phyloP scores from a whole-genome alignment of 2,329 filamentous ascomycete genomes.

The Aspergillus clavatus region DNA sequence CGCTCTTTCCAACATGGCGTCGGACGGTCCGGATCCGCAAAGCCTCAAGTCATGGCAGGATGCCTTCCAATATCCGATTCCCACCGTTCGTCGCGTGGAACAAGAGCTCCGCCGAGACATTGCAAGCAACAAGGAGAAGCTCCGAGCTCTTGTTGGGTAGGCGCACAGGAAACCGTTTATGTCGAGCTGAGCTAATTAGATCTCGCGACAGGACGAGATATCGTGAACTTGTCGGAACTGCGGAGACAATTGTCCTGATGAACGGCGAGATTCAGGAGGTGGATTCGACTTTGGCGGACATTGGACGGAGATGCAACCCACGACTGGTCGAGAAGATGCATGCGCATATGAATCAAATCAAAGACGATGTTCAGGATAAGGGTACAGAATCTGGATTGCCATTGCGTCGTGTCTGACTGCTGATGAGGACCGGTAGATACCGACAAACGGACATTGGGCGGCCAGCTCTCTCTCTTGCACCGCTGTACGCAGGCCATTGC shows the following conservation, averaged over 20 bases:
- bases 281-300: slow-evolving; percentile 64
- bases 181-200: slow-evolving; percentile 6
- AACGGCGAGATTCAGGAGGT: slow-evolving; percentile 69
- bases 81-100: slow-evolving; percentile 58
- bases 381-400: slow-evolving; percentile 19
- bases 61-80: slow-evolving; percentile 62
- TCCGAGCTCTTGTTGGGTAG: slow-evolving; percentile 62
- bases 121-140: slow-evolving; percentile 60
- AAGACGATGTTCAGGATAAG: slow-evolving; percentile 30
- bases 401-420: slow-evolving; percentile 7
- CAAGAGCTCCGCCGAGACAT: slow-evolving; percentile 60
- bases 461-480: slow-evolving; percentile 55
- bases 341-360: slow-evolving; percentile 50
- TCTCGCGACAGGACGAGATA: slow-evolving; percentile 57
- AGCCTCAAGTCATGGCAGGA: slow-evolving; percentile 60
- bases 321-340: slow-evolving; percentile 63
- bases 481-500: slow-evolving; percentile 51
- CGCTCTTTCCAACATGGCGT: slow-evolving; percentile 42
- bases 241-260: slow-evolving; percentile 91
- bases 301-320: slow-evolving; percentile 74
- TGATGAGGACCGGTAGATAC: slow-evolving; percentile 30
- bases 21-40: slow-evolving; percentile 53
- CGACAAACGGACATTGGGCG: slow-evolving; percentile 47
- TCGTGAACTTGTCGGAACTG: slow-evolving; percentile 83
- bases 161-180: slow-evolving; percentile 13